A percentile compares a stretch with the other conserved stretches of the same genome.
phyloP scores from a whole-genome alignment of 2,329 filamentous ascomycete species.

The Alternaria infectoria region DNA sequence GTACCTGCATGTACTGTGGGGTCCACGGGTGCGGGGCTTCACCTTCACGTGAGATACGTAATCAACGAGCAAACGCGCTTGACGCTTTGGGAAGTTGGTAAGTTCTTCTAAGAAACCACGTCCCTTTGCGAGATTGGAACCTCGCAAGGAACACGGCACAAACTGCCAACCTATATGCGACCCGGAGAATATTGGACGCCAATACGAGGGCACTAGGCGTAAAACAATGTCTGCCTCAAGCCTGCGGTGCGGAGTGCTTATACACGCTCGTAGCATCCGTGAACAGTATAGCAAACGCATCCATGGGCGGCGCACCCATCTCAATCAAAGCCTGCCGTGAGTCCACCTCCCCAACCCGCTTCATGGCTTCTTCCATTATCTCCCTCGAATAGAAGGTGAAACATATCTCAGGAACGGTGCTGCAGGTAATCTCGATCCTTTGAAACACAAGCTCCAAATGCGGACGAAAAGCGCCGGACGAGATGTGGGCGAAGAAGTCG shows the following conservation, averaged over 20 bases:
- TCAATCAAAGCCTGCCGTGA: background rate
- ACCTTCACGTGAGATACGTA: background rate
- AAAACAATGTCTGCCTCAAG: background rate
- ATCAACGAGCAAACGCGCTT: background rate
- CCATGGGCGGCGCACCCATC: background rate
- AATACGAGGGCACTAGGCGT: background rate
- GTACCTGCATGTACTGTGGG: background rate
- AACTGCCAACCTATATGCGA: background rate
- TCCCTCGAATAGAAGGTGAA: too few relatives aligned
- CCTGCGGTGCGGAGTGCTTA: background rate
- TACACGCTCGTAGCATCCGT: background rate
- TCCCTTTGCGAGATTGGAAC: too few relatives aligned
- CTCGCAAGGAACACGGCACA: background rate
- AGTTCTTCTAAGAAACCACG: background rate
- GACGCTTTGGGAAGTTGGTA: background rate
- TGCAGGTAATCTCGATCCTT: background rate
- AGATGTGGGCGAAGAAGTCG: background rate
- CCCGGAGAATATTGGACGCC: fast-evolving
- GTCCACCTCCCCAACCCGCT: too few relatives aligned
- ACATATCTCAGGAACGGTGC: background rate
- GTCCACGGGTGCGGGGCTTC: background rate
- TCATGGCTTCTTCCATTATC: too few relatives aligned
- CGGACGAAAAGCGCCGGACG: background rate
- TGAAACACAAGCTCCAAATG: background rate
- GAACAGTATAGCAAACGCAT: background rate